Base-by-base conservation (phyloP, 2,329 filamentous ascomycete species). In the Fusarium liriodendri region DNA sequence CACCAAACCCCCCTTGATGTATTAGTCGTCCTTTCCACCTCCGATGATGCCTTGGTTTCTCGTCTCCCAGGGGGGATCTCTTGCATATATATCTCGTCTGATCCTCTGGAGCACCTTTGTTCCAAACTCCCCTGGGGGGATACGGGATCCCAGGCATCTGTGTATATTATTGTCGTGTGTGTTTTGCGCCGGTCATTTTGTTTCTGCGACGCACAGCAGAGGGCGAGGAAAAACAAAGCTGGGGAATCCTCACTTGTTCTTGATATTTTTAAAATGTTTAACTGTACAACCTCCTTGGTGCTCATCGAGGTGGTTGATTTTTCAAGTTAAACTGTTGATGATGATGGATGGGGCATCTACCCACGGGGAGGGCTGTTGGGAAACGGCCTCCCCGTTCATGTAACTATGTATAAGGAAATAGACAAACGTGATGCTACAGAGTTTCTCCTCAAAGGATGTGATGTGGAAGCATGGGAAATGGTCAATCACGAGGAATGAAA, bases 321-420 rank as follows among this genome's bases (percentile, higher is more conserved):
- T 69, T 72, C 40, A 52, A 70, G 64, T 69, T 63, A 69, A 64
- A 50, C 42, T 62, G 66, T 76, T 76, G 76, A 72, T 73, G 74
- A 73, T 52, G 73, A 77, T 75, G 70, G 52, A 63, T 70, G 70
- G 59, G 55, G 64, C 62, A 74, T 74, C 67, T 61, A 61, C 47
- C 61, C 63, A 67, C 57, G 35, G 61, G 76, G 66, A 66, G 63
- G 57, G 70, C 67, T 70, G 66, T 69, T 62, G 69, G 66, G 69
- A 69, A 74, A 75, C 67, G 65, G 70, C 73, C 67, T 54, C 71
- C 71, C 65, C 67, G 62, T 64, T 77, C 68, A 79, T 79, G 78
- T 80, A 77, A 68, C 73, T 79, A 64, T 80, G 77, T 80, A 80
- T 78, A 77, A 79, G 79, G 73, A 78, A 79, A 80, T 80, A 80